Base-by-base conservation (phyloP, 2,329 filamentous ascomycete genomes). In the Penicillium sp. region DNA sequence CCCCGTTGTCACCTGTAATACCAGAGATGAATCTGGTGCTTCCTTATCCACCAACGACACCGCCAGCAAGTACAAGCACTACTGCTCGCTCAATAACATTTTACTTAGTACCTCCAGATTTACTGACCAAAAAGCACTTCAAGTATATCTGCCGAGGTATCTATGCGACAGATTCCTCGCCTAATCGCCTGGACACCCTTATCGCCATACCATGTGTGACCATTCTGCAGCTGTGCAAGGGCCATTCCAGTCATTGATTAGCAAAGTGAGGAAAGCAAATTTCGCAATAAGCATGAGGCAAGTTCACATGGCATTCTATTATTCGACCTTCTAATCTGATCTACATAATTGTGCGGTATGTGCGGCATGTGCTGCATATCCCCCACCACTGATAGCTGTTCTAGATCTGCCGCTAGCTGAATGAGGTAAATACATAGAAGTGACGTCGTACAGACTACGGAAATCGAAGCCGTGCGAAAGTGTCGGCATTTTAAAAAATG, bases 1-100 rank as follows among this genome's bases (percentile, higher is more conserved):
- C 6, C 66, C 67, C 2, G 50, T 69, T 10, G 59, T 69, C 16
- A 68, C 65, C 1, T 66, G 66, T n/a, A 68, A 68, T 47, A 66
- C 61, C 23, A 62, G 62, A 13, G 65, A 67, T 18, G 64, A 68
- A 28, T 59, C 55, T 7, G 64, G 64, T 10, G 61, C 65, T 4
- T 46, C 50, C 3, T 18, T 45, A 9, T 35, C 18, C 13, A 55
- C 55, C 26, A 49, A 62, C 43, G 58, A 59, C 50, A 63, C 59
- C 9, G 51, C 61, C 1, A 46, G 55, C 9, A 52, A 65, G 29
- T 63, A 69, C 50, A 32, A 51, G 28, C 31, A 47, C 38, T 58
- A 57, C 50, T 51, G 60, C 1, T 52, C 44, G 3, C 74, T 74
- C 8, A 61, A 51, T 22, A 56, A 40, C 6, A 60, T 55, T n/a